Percentiles rank a stretch among this genome's conserved stretches.
These are phyloP conservation scores for Kentomonas sorsogonicus DNA, from an alignment of 208 protist genomes.

Conservation along the genomic window DNA sequence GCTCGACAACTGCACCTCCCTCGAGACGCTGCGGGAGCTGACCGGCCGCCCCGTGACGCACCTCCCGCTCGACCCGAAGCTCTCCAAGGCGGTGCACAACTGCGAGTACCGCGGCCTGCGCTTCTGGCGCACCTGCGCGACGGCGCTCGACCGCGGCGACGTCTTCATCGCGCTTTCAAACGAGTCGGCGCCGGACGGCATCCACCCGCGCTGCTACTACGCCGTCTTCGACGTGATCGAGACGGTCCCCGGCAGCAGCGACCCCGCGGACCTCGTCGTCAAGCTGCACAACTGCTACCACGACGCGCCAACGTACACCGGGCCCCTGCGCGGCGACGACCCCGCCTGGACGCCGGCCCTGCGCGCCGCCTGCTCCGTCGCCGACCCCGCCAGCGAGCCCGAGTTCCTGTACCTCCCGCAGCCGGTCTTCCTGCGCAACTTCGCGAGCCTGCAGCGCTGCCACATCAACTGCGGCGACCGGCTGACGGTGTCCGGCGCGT, in stretches of 20 bases:
- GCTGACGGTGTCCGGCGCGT: conserved; percentile 42
- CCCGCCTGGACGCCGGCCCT: conserved; percentile 49
- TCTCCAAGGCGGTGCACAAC: conserved; percentile 52
- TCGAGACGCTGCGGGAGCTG: conserved; percentile 81
- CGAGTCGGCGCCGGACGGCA: conserved; percentile 33
- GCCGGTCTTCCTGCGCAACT: conserved; percentile 70
- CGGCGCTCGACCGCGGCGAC: conserved; percentile 55
- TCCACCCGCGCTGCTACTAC: conserved; percentile 73
- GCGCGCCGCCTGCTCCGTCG: conserved; percentile 46
- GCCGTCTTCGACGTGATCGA: conserved; percentile 60
- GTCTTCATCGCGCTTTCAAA: conserved; percentile 69
- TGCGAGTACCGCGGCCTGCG: conserved; percentile 46
- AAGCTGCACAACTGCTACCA: conserved; percentile 65
- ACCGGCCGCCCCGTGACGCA: conserved; percentile 82
- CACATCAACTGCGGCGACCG: conserved; percentile 83
- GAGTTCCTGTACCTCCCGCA: conserved; percentile 63
- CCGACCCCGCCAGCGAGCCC: conserved; percentile 22
- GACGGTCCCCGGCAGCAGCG: conserved; percentile 30
- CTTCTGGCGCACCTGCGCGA: conserved; percentile 59
- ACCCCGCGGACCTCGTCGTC: conserved; percentile 49
- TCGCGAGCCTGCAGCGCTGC: conserved; percentile 67
- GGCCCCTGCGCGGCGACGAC: conserved; percentile 44
- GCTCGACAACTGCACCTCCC: conserved; percentile 72
- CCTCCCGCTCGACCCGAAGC: conserved; percentile 52
- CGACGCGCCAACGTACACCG: conserved; percentile 42